Evolutionary conservation across 2,329 filamentous ascomycete species (phyloP), one percentile per base, ranked within the genome.

Genomic region (Cercospora berteroae): DNA sequence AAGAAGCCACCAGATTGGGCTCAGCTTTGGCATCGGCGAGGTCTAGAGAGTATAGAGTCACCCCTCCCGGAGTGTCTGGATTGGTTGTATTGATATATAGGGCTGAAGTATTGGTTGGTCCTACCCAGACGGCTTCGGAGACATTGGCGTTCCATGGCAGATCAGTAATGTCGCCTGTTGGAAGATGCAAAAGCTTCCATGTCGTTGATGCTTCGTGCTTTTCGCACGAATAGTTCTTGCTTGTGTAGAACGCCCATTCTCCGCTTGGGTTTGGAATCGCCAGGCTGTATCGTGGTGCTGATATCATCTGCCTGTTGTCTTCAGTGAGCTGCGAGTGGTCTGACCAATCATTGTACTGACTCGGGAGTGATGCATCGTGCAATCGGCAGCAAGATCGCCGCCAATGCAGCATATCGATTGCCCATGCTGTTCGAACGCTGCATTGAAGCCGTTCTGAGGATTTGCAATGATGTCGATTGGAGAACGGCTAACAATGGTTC

Each of bases 1-100:
- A 67, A 31, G 70, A 69, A n/a, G 71, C 74, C 12, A 81, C 75
- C 27, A 80, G 64, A 12, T 60, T 71, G 9, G 67, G 62, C 60
- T 64, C 56, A 52, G 70, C 69, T 1, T 68, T 65, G 50, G 68
- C 65, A 25, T 71, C 67, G 44, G 75, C 75, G 16, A 75, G 62
- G 66, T 81, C 79, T 20, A 78, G 78, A 8, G 76, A 76, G 64
- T 80, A 81, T n/a, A 81, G 67, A 48, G 78, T 80, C 39, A 81
- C 75, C 29, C 74, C 74, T 52, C 73, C 72, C 7, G 70, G 67
- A 5, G 71, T 63, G 16, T 70, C 59, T 10, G 71, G 69, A 58
- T 73, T 74, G 18, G 73, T 73, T 31, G 67, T 70, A 55, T 74
- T 74, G 52, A 74, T 23, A 59, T 75, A 75, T 10, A 81, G 70